A percentile compares a stretch with the other conserved stretches of the same genome.
phyloP scores from a whole-genome alignment of 176 grass and related monocot species.

The Hordeum marinum region DNA sequence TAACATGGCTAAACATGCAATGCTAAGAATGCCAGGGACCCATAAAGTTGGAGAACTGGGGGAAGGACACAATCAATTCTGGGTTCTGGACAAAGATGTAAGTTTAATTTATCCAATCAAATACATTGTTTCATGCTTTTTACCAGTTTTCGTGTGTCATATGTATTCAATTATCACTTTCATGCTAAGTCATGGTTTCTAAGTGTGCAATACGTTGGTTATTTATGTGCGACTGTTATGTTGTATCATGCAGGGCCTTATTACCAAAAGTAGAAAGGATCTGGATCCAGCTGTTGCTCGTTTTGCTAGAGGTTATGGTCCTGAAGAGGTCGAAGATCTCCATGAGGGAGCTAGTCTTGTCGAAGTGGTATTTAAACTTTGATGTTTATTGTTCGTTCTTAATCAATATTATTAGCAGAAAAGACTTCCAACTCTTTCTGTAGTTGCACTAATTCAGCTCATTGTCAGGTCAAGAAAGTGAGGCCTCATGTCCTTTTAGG shows the following conservation, averaged over 20 bases:
- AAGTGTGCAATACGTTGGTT: background rate
- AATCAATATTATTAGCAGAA: background rate
- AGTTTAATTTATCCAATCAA: slow-evolving; percentile 16
- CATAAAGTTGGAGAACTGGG: slow-evolving; percentile 27
- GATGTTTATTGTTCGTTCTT: background rate
- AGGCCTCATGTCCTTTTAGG: slow-evolving; percentile 98
- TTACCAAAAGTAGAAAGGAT: slow-evolving; percentile 66
- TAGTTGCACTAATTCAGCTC: slow-evolving; percentile 20
- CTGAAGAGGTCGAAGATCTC: slow-evolving; percentile 69
- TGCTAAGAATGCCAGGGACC: slow-evolving; percentile 69
- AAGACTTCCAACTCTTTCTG: background rate
- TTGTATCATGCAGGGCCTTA: slow-evolving; percentile 56
- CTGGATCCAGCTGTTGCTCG: slow-evolving; percentile 77
- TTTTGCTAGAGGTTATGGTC: slow-evolving; percentile 84
- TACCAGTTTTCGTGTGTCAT: background rate
- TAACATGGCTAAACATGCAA: slow-evolving; percentile 76
- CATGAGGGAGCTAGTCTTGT: slow-evolving; percentile 81
- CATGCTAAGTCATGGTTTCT: background rate
- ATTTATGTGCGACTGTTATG: background rate
- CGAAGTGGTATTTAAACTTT: slow-evolving; percentile 70
- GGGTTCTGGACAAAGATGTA: slow-evolving; percentile 98
- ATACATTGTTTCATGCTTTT: background rate
- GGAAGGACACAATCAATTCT: slow-evolving; percentile 81
- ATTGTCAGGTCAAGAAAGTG: slow-evolving; percentile 86
- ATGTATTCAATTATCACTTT: background rate